These are phyloP conservation scores for Hyphopichia pseudoburtonii DNA, from an alignment of 1,139 yeast species.

Conservation along the genomic window DNA sequence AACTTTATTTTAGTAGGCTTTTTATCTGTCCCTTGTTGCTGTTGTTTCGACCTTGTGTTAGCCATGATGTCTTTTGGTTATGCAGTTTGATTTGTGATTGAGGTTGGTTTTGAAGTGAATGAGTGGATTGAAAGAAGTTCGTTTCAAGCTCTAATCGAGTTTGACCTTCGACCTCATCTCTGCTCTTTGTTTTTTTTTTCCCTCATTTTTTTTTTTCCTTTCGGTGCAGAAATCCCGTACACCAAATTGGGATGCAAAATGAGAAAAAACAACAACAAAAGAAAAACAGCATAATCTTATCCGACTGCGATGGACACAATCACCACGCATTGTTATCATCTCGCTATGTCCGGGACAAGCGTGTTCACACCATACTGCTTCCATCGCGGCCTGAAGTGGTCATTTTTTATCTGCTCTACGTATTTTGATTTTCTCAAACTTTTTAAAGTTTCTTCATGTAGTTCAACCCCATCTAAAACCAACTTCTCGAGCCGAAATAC, in stretches of 20 bases:
- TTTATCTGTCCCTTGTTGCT: constrained; percentile 22
- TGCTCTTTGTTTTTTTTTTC: background rate
- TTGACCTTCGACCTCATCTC: background rate
- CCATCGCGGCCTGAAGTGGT: constrained; percentile 32
- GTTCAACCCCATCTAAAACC: constrained; percentile 35
- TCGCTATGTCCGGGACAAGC: constrained; percentile 14
- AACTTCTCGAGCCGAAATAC: constrained; percentile 21
- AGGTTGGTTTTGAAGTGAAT: too few species aligned
- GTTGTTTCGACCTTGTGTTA: background rate
- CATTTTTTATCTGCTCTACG: constrained; percentile 23
- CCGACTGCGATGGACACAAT: too few species aligned
- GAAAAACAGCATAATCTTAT: too few species aligned
- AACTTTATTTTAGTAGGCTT: constrained; percentile 26
- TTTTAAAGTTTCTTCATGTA: constrained; percentile 31
- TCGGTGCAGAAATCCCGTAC: background rate
- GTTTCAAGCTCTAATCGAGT: background rate
- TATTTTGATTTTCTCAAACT: constrained; percentile 19
- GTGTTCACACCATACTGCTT: constrained; percentile 37
- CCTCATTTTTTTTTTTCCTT: background rate
- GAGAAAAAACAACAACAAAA: background rate
- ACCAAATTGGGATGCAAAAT: background rate
- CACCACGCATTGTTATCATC: background rate
- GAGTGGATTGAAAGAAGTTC: too few species aligned
- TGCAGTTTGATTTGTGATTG: too few species aligned
- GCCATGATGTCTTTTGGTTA: too few species aligned